These are phyloP conservation scores for Arabidopsis hybrid DNA, from an alignment of 441 rosid genomes.

Conservation along the genomic window DNA sequence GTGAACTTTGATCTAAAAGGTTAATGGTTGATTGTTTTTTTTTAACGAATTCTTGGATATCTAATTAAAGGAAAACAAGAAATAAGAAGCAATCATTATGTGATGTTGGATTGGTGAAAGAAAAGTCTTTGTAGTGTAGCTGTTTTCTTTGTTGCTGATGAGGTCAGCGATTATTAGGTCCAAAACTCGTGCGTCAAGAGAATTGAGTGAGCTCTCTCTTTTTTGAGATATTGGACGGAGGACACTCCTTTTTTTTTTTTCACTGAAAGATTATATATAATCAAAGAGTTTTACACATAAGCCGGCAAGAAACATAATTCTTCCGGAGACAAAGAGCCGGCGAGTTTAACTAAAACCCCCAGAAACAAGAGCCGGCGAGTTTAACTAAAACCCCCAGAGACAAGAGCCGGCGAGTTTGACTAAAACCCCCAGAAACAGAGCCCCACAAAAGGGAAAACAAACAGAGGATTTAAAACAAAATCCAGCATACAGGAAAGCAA, in stretches of 20 bases:
- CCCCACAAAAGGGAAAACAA: no score
- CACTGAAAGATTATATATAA: no score
- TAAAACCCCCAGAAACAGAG: no score
- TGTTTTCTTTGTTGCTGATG: conserved; percentile 37
- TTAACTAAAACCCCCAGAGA: no score
- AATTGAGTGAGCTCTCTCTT: conserved; percentile 32
- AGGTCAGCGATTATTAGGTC: conserved; percentile 28
- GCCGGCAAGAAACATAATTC: no score
- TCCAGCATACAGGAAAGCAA: no score
- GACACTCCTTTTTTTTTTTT: background rate
- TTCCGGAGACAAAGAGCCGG: no score
- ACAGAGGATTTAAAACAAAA: no score
- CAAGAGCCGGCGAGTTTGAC: no score
- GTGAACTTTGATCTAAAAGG: background rate
- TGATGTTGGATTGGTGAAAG: conserved; percentile 41
- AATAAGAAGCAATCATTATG: conserved; percentile 31
- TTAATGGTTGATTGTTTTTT: background rate
- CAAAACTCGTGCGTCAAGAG: conserved; percentile 40
- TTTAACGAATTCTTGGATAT: background rate
- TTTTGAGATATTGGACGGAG: background rate
- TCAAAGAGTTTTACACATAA: no score
- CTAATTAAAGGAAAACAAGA: background rate
- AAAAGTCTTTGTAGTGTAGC: conserved; percentile 47
- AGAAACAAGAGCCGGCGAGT: no score
- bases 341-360: no score